These are phyloP conservation scores for Colletotrichum neosansevieriae DNA, from an alignment of 2,329 filamentous ascomycete species.

Conservation along the genomic window DNA sequence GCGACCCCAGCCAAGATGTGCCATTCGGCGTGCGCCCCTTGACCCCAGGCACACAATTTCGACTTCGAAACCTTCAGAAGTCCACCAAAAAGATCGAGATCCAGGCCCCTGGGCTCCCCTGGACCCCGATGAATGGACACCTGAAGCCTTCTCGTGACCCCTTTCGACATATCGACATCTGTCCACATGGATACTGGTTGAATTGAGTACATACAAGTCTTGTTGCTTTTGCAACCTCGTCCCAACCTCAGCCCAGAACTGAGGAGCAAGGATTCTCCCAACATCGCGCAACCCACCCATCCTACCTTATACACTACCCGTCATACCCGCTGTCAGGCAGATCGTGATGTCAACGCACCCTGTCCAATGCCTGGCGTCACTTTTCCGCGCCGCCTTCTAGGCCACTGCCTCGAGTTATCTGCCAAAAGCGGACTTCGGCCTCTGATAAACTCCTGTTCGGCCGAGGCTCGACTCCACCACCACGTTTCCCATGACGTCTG, in stretches of 20 bases:
- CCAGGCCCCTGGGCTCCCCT: constrained; percentile 21
- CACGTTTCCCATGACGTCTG: constrained; percentile 30
- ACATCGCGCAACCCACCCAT: constrained; percentile 19
- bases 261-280: constrained; percentile 9
- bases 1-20: not conserved
- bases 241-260: not conserved
- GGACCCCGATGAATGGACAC: constrained; percentile 7
- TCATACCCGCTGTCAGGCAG: not conserved
- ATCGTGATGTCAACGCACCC: not conserved
- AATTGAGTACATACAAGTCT: constrained; percentile 19
- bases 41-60: constrained; percentile 13
- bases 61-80: constrained; percentile 1
- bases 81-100: constrained; percentile 10
- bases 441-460: constrained; percentile 30
- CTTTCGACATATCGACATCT: too few species aligned
- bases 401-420: too few species aligned
- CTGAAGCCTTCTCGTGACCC: constrained; percentile 27
- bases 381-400: not conserved
- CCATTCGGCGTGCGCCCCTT: not conserved
- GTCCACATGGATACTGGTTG: too few species aligned
- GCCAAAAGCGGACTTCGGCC: constrained; percentile 35
- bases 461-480: constrained; percentile 32
- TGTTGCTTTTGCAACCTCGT: not conserved
- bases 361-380: not conserved
- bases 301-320: constrained; percentile 9